phyloP scores from a whole-genome alignment of 208 protist genomes.

The Crithidia mellificae region DNA sequence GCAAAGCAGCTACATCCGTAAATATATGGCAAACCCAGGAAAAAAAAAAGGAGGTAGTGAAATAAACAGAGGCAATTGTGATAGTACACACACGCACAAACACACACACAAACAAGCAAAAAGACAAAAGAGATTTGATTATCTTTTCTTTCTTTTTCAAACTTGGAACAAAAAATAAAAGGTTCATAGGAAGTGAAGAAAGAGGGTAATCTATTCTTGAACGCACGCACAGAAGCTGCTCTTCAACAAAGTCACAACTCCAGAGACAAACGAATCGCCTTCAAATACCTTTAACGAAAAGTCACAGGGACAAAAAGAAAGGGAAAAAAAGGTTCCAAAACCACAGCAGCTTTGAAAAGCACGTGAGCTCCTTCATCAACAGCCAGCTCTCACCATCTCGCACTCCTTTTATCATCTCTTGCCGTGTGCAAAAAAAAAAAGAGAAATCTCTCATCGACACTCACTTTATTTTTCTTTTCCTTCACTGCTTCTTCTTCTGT shows the following conservation, averaged over 20 bases:
- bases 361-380: too few species aligned
- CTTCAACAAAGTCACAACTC: too few species aligned
- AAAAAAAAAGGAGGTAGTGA: constrained; percentile 15
- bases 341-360: too few species aligned
- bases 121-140: background rate
- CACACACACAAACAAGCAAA: constrained; percentile 13
- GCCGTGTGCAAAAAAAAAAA: constrained; percentile 6
- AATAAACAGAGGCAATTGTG: constrained; percentile 11
- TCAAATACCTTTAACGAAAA: too few species aligned
- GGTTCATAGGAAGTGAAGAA: constrained; percentile 7
- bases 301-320: too few species aligned
- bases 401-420: too few species aligned
- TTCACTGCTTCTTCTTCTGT: constrained; percentile 6
- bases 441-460: constrained; percentile 1
- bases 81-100: background rate
- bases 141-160: too few species aligned
- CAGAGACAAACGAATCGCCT: too few species aligned
- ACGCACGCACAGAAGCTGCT: too few species aligned
- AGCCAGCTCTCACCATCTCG: too few species aligned
- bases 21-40: background rate
- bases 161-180: constrained; percentile 23
- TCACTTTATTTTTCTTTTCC: constrained; percentile 14
- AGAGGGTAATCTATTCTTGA: constrained; percentile 11
- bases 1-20: constrained; percentile 9
- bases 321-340: too few species aligned